Evolutionary conservation across 176 grass and related monocot species (phyloP).

Genomic region (Lolium multiflorum): DNA sequence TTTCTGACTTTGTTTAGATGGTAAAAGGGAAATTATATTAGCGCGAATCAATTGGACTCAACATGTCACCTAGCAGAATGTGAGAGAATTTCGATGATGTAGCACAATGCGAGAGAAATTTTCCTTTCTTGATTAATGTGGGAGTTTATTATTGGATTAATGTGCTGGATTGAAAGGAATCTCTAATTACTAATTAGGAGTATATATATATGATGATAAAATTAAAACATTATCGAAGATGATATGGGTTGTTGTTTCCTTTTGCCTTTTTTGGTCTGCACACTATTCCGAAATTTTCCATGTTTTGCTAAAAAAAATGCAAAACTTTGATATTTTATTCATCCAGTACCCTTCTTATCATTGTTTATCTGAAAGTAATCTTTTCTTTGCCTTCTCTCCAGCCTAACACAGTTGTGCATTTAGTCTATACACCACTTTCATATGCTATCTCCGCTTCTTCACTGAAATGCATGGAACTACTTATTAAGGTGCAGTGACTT

Average conservation of each 20-base stretch:
- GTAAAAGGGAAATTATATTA: not conserved
- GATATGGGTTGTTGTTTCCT: not conserved
- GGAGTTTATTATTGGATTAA: not conserved
- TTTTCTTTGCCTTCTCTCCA: not conserved
- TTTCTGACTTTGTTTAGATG: not conserved
- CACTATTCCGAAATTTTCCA: not conserved
- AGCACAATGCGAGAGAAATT: not conserved
- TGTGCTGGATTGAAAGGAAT: not conserved
- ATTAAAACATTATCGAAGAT: not conserved
- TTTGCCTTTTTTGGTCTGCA: not conserved
- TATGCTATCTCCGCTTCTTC: not conserved
- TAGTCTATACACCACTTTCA: slow-evolving; percentile 11
- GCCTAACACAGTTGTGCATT: not conserved
- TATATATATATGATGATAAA: not conserved
- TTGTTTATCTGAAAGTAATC: not conserved
- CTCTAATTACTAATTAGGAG: not conserved
- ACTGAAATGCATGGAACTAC: slow-evolving; percentile 21
- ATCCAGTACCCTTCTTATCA: not conserved
- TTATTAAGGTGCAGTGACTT: slow-evolving; percentile 38
- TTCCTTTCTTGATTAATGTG: not conserved
- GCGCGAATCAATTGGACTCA: not conserved
- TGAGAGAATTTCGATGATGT: not conserved
- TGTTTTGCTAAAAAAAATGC: not conserved
- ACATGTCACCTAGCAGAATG: not conserved
- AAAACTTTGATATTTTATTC: not conserved